Percentiles rank a stretch among this genome's conserved stretches.
Conservation (phyloP, 2,329 filamentous ascomycete genomes). For the Aspergillus flavus region DNA sequence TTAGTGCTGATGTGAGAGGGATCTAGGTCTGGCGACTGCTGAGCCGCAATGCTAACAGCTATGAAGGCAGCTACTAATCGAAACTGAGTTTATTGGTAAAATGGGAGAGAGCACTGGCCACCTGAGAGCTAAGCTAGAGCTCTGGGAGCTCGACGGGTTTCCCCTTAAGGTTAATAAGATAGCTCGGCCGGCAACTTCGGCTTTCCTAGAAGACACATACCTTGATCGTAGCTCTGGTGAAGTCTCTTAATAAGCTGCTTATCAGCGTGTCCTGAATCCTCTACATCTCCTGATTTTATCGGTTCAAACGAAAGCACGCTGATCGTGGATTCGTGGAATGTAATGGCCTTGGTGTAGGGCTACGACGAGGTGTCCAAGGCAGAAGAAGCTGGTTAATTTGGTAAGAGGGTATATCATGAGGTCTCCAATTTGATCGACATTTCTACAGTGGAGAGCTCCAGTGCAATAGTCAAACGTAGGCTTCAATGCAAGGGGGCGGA, state of each 20-base stretch:
- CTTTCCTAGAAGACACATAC: conserved; percentile 1
- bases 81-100: background rate
- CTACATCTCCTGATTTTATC: background rate
- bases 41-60: background rate
- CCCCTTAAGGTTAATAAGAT: background rate
- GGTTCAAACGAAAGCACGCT: background rate
- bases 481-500: background rate
- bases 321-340: background rate
- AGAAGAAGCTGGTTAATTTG: background rate
- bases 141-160: background rate
- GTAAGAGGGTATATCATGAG: background rate
- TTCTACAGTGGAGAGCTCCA: background rate
- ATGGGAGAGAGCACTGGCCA: background rate
- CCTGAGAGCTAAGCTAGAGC: background rate
- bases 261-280: background rate
- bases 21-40: background rate
- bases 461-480: background rate
- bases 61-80: background rate
- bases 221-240: background rate
- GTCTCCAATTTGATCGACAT: background rate
- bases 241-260: background rate
- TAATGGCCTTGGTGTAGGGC: background rate
- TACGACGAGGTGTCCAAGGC: background rate
- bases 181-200: background rate
- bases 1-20: background rate